These are phyloP conservation scores for Jimgerdemannia flammicorona DNA, from an alignment of 192 early-diverging fungal species.

Conservation along the genomic window DNA sequence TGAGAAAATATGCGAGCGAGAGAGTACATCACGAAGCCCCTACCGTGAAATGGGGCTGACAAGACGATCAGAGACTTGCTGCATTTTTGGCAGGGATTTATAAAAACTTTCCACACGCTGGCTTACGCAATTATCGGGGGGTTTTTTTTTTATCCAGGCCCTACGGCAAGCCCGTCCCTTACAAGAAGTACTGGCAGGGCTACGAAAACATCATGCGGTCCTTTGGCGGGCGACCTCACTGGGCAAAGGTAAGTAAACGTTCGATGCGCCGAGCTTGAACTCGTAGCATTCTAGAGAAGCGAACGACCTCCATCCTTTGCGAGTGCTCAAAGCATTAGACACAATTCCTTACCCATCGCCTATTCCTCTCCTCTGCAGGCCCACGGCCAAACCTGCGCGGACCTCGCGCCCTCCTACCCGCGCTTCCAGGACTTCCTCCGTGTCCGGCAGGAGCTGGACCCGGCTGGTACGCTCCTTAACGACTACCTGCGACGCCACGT, in stretches of 20 bases:
- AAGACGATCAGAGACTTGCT: too few species aligned
- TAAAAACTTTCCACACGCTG: not conserved
- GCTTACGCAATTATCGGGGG: not conserved
- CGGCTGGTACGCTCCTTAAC: conserved; percentile 66
- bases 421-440: conserved; percentile 53
- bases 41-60: too few species aligned
- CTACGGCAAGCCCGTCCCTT: conserved; percentile 59
- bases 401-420: conserved; percentile 56
- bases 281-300: too few species aligned
- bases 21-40: not conserved
- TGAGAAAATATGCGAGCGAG: not conserved
- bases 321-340: too few species aligned
- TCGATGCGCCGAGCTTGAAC: not conserved
- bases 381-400: conserved; percentile 51
- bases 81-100: not conserved
- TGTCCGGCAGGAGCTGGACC: conserved; percentile 58
- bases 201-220: conserved; percentile 72
- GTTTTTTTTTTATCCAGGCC: conserved; percentile 44
- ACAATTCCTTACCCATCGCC: too few species aligned
- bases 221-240: conserved; percentile 65
- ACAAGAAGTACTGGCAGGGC: conserved; percentile 66
- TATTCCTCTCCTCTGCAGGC: conserved; percentile 21
- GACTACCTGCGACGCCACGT: conserved; percentile 64
- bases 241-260: conserved; percentile 56
- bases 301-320: too few species aligned